A percentile compares a stretch with the other conserved stretches of the same genome.
These are phyloP conservation scores for Diaporthe ampelina DNA, from an alignment of 2,329 filamentous ascomycete genomes.

Conservation along the genomic window DNA sequence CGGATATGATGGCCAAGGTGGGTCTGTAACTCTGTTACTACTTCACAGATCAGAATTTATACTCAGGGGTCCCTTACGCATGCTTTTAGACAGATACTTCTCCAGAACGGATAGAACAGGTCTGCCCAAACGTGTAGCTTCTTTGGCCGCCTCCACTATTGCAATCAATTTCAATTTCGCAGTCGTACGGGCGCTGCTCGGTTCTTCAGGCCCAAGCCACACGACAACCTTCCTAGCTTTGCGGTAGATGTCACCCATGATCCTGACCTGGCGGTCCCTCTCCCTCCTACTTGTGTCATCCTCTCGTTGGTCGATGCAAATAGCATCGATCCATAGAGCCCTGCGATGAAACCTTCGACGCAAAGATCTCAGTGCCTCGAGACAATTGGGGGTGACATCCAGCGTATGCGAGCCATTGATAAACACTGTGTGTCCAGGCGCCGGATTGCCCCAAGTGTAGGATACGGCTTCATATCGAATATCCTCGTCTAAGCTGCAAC, in stretches of 20 bases:
- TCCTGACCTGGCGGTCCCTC: background rate
- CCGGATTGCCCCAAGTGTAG: background rate
- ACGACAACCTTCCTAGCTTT: background rate
- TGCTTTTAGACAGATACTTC: background rate
- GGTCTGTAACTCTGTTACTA: background rate
- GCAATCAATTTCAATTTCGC: background rate
- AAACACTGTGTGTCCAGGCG: background rate
- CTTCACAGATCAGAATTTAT: too few relatives aligned
- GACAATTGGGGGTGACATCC: constrained; percentile 10
- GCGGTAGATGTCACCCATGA: constrained; percentile 13
- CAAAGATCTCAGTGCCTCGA: background rate
- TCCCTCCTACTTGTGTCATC: background rate
- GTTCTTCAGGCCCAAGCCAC: constrained; percentile 11
- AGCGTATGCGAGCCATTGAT: background rate
- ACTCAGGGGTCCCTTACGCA: background rate
- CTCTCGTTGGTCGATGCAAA: background rate
- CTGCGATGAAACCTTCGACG: background rate
- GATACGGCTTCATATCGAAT: constrained; percentile 10
- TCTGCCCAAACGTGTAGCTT: background rate
- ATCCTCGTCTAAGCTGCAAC: background rate
- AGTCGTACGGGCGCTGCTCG: background rate
- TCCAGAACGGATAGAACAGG: background rate
- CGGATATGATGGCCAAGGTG: background rate
- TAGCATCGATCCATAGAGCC: background rate
- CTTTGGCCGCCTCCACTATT: background rate